Conservation (phyloP, 2,329 filamentous ascomycete genomes). For the Salinomyces thailandicus region DNA sequence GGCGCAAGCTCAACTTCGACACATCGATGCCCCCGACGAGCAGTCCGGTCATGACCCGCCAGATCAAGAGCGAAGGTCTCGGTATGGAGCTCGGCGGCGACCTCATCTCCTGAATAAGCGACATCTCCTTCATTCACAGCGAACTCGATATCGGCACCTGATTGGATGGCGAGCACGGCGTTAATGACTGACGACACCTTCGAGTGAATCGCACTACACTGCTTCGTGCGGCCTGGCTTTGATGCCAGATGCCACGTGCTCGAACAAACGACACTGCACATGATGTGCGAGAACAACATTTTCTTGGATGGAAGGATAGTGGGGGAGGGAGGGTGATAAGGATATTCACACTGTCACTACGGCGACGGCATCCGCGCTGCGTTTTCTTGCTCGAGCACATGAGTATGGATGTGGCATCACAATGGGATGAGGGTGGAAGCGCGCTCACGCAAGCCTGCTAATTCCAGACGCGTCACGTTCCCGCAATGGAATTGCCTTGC, state of each 20-base stretch:
- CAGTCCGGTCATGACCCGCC: conserved; percentile 26
- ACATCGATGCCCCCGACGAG: conserved; percentile 50
- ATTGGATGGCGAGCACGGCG: conserved; percentile 6
- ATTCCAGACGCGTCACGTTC: neutral
- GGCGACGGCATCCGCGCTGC: conserved; percentile 2
- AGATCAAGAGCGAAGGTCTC: conserved; percentile 36
- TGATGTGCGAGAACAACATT: neutral
- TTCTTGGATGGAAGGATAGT: conserved; percentile 1
- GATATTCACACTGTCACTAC: conserved; percentile 6
- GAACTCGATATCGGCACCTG: neutral
- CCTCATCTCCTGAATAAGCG: conserved; percentile 28
- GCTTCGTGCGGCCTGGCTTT: neutral
- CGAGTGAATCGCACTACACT: neutral
- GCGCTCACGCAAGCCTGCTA: neutral
- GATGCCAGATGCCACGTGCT: neutral
- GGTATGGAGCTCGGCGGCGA: conserved; percentile 58
- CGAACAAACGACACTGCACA: no score
- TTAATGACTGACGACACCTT: conserved; percentile 7
- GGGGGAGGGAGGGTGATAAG: neutral
- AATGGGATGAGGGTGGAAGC: neutral
- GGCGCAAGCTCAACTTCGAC: conserved; percentile 74
- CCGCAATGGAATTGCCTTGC: neutral
- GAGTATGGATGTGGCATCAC: no score
- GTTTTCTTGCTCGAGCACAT: conserved; percentile 6
- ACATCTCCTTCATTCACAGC: neutral